Evolutionary conservation across 2,329 filamentous ascomycete species (phyloP).

Genomic region (Aspergillus piperis): DNA sequence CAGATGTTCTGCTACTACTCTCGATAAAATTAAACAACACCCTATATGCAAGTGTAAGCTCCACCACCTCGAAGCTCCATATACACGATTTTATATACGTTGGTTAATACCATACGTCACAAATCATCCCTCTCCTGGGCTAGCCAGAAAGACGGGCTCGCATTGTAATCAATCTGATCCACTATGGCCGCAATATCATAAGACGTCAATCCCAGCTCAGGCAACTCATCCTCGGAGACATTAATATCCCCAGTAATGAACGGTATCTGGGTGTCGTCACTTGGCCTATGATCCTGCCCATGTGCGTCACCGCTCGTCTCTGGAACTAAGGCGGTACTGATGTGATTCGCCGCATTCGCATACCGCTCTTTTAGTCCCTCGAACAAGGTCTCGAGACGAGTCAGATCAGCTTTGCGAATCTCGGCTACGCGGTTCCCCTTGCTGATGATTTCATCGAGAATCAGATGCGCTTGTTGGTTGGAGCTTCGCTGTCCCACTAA

Average conservation of each 20-base stretch:
- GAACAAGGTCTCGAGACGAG: constrained; percentile 32
- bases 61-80: not conserved
- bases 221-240: constrained; percentile 17
- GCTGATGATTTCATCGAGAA: constrained; percentile 39
- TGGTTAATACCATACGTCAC: not conserved
- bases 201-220: constrained; percentile 41
- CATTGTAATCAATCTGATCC: constrained; percentile 33
- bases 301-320: not conserved
- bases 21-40: too few relatives aligned
- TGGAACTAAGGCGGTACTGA: not conserved
- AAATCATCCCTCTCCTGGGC: not conserved
- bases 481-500: not conserved
- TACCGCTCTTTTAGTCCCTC: constrained; percentile 28
- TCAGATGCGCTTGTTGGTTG: constrained; percentile 24
- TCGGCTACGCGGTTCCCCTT: constrained; percentile 39
- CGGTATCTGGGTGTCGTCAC: not conserved
- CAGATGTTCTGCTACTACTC: too few relatives aligned
- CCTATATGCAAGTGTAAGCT: not conserved
- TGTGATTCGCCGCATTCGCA: constrained; percentile 21
- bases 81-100: not conserved
- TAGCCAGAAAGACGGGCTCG: constrained; percentile 4
- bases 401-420: constrained; percentile 38
- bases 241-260: not conserved
- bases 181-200: constrained; percentile 42
- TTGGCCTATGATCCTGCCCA: not conserved